Conservation (phyloP, 2,329 filamentous ascomycete species). For the Trichoderma sp. region DNA sequence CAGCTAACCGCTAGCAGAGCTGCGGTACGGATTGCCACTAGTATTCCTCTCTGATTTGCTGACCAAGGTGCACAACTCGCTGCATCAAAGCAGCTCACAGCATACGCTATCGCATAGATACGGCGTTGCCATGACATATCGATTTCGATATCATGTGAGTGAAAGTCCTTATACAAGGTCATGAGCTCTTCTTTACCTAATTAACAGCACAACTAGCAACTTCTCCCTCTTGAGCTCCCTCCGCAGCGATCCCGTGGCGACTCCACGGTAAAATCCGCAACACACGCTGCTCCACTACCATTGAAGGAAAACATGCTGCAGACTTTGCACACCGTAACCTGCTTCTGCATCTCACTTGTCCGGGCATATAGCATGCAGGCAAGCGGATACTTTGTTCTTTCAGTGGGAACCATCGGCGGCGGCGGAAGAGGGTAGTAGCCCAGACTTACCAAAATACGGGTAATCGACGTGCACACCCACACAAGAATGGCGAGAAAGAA, state of each 20-base stretch:
- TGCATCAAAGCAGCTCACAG: not conserved
- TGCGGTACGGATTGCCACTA: not conserved
- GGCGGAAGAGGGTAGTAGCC: too few species aligned
- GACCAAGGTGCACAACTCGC: not conserved
- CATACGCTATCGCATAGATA: not conserved
- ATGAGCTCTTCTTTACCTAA: not conserved
- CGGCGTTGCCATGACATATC: not conserved
- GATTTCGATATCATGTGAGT: not conserved
- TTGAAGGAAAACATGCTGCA: not conserved
- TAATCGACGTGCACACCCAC: not conserved
- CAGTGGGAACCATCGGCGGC: not conserved
- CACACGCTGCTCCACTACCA: not conserved
- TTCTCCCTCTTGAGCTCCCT: not conserved
- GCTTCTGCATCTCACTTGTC: not conserved
- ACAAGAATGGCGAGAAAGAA: not conserved
- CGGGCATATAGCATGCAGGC: not conserved
- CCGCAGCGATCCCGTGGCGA: not conserved
- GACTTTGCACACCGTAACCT: conserved; percentile 2
- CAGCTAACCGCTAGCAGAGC: not conserved
- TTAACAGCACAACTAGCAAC: not conserved
- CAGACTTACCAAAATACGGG: not conserved
- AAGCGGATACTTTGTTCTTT: not conserved
- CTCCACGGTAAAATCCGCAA: not conserved
- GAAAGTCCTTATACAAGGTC: not conserved
- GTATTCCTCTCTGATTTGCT: not conserved